Evolutionary conservation across 2,329 filamentous ascomycete species (phyloP).

Genomic region (Cercospora sp.): DNA sequence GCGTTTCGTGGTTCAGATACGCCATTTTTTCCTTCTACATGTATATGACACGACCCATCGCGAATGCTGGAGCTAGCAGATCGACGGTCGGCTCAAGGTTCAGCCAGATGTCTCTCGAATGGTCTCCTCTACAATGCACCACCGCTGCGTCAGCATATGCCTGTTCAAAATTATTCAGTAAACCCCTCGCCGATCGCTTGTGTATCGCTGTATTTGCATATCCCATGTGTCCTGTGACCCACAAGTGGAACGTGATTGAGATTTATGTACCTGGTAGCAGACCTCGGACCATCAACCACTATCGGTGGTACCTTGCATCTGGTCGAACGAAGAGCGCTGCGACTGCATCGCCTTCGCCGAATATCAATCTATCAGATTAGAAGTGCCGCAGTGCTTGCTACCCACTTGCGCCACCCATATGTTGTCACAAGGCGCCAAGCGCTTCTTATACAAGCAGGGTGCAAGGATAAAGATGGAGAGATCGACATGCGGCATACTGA

Average conservation of each 20-base stretch:
- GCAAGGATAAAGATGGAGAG: neutral
- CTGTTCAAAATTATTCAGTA: neutral
- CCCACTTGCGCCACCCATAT: neutral
- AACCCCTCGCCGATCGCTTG: neutral
- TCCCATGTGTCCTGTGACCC: neutral
- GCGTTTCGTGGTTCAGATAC: neutral
- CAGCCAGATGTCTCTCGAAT: neutral
- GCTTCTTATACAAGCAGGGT: neutral
- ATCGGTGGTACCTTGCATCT: neutral
- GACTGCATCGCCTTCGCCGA: neutral
- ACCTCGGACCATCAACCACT: neutral
- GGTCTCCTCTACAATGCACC: neutral
- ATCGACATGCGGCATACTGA: neutral
- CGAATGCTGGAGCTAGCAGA: neutral
- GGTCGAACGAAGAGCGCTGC: neutral
- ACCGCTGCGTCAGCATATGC: neutral
- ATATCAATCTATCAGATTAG: neutral
- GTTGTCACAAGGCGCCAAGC: neutral
- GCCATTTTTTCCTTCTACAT: no score
- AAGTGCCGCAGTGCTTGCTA: neutral
- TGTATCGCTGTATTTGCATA: no score
- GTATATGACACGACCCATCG: neutral
- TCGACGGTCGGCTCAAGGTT: neutral
- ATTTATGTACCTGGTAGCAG: neutral
- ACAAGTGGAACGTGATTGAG: neutral